phyloP scores from a whole-genome alignment of 192 early-diverging fungal species.

The Allomyces macrogynus region DNA sequence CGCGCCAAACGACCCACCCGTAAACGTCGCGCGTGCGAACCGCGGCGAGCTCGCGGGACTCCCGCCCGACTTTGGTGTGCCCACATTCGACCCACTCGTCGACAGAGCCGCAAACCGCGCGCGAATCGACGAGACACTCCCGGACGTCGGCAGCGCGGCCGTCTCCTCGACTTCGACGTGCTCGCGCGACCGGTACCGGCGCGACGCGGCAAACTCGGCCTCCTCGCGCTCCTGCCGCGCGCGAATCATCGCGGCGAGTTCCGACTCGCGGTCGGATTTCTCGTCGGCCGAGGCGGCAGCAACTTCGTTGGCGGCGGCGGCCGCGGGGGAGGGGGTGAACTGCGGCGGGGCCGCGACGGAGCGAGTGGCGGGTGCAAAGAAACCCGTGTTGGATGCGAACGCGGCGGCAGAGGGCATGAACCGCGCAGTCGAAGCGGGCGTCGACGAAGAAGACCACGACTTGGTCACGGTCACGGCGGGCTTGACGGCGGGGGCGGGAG shows the following conservation, averaged over 20 bases:
- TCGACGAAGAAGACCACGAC: background rate
- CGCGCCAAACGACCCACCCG: too few relatives aligned
- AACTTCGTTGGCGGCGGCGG: background rate
- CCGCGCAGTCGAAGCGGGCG: background rate
- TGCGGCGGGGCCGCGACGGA: background rate
- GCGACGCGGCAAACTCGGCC: background rate
- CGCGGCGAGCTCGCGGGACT: background rate
- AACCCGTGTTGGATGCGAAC: background rate
- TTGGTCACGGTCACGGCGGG: background rate
- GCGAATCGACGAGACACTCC: background rate
- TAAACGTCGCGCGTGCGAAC: background rate
- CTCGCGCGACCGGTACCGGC: background rate
- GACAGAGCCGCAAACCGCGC: background rate
- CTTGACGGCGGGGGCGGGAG: too few relatives aligned
- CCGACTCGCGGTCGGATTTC: background rate
- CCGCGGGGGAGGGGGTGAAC: background rate
- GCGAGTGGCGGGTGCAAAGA: background rate
- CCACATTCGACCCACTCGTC: background rate
- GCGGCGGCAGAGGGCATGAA: background rate
- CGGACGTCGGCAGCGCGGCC: background rate
- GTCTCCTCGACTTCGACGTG: background rate
- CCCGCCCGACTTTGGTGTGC: background rate
- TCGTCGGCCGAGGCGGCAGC: slow-evolving; percentile 1
- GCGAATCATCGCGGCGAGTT: background rate
- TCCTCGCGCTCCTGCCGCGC: background rate